Percentiles rank a stretch among this genome's conserved stretches.
phyloP scores from a whole-genome alignment of 2,329 filamentous ascomycete species.

The Fusarium sp. region DNA sequence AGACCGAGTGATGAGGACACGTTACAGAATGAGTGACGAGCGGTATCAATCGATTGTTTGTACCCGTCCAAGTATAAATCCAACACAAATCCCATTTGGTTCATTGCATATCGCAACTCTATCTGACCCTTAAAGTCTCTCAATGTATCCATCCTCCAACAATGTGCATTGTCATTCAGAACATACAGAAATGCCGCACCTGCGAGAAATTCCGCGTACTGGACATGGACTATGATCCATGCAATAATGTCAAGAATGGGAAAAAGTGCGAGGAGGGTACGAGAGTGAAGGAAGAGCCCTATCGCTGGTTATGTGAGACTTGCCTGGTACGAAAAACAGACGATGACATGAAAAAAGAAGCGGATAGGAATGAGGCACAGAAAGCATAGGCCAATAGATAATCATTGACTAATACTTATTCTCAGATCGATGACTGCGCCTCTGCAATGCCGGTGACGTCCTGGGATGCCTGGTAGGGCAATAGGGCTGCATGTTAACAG shows the following conservation, averaged over 20 bases:
- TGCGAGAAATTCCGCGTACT: neutral
- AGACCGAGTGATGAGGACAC: no score
- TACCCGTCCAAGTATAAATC: no score
- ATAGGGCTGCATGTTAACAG: no score
- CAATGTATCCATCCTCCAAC: fast-evolving
- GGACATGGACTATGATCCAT: neutral
- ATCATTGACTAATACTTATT: no score
- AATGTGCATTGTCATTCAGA: neutral
- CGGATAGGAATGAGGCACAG: fast-evolving
- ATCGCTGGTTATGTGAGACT: neutral
- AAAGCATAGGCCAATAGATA: neutral
- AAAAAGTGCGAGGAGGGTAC: neutral
- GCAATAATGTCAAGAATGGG: neutral
- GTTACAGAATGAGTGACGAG: no score
- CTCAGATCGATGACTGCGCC: no score
- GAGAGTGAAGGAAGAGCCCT: neutral
- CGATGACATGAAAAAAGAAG: fast-evolving
- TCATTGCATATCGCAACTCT: no score
- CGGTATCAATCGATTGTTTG: no score
- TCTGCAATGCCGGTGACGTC: no score
- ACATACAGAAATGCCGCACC: neutral
- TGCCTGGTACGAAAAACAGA: neutral
- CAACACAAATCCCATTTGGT: no score
- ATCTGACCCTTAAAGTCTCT: no score
- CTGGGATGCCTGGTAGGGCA: no score